Evolutionary conservation across 2,329 filamentous ascomycete species (phyloP).

Genomic region (Colletotrichum simmondsii): DNA sequence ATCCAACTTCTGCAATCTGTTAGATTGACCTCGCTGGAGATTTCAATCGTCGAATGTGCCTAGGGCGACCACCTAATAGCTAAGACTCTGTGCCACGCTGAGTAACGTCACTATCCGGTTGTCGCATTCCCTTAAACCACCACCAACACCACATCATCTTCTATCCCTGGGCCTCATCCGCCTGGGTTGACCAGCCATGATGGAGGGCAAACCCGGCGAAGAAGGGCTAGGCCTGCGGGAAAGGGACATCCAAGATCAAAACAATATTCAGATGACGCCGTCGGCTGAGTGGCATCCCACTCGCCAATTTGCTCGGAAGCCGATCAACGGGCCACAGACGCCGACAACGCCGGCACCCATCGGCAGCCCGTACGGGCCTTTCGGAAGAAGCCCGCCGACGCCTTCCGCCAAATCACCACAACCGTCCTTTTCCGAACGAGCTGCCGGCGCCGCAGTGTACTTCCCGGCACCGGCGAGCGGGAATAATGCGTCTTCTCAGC

Average conservation of each 20-base stretch:
- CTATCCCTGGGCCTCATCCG: not conserved
- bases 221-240: slow-evolving; percentile 19
- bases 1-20: not conserved
- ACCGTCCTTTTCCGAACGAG: slow-evolving; percentile 22
- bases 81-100: not conserved
- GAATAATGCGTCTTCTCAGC: not conserved
- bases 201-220: not conserved
- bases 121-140: not conserved
- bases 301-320: slow-evolving; percentile 17
- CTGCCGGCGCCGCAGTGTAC: slow-evolving; percentile 15
- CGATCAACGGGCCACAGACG: not conserved
- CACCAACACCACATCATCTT: not conserved
- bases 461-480: slow-evolving; percentile 8
- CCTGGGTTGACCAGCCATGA: not conserved
- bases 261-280: slow-evolving; percentile 19
- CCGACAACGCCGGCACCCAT: slow-evolving; percentile 29
- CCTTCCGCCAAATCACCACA: slow-evolving; percentile 8
- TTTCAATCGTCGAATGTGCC: not conserved
- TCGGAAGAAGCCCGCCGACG: slow-evolving; percentile 20
- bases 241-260: not conserved
- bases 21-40: not conserved
- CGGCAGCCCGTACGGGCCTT: slow-evolving; percentile 18
- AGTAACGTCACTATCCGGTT: not conserved
- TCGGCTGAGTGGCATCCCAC: slow-evolving; percentile 20
- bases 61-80: not conserved